Base-by-base conservation (phyloP, 139 green algal species). In the Chlamydomonas sphaeroides region DNA sequence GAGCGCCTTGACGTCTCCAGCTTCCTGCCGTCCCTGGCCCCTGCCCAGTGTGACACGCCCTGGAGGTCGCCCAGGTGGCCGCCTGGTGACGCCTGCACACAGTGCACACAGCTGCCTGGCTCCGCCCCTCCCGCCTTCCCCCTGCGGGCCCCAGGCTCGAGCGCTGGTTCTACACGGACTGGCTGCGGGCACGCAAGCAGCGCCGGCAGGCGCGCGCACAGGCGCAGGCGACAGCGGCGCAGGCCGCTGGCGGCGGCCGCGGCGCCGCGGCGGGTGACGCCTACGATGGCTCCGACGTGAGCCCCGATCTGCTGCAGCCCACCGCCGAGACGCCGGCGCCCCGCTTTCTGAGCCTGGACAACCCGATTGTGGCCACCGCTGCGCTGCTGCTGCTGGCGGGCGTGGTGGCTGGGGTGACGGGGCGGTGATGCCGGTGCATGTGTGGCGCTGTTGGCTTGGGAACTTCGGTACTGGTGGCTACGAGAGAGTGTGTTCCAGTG, bases 161-260 rank as follows among this genome's bases (percentile, higher is more conserved):
- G 68, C 45, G 67, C 20, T 89, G 85, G 85, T 89, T 89, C 39
- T 89, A 89, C 80, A 85, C 74, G 4, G 85, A 87, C 51, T 87
- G 80, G 85, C 59, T 86, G 59, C 53, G 32, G 73, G 59, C 61
- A 39, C 73, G 73, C 11, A 30, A 80, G 59, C 33, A 61, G 39
- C 73, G 57, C 30, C 28, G 15, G 36, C 56, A 68, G 53, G 53
- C 38, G 14, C 38, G 45, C 7, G 53, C 41, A 33, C 38, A 59
- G 59, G 20, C 81, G 53, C 30, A 70, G 72, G 28, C 20, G 36
- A 28, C 63, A 26, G 11, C 10, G 45, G 45, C 45, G 17, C 63
- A 42, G 63, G 30, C 17, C 63, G n/a, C n/a, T n/a, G n/a, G n/a
- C n/a, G n/a, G n/a, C n/a, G 21, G 61, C 15, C 15, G 61, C 42